Evolutionary conservation across 1,284 basidiomycete genomes (phyloP).

Genomic region (Moniliella sp.): DNA sequence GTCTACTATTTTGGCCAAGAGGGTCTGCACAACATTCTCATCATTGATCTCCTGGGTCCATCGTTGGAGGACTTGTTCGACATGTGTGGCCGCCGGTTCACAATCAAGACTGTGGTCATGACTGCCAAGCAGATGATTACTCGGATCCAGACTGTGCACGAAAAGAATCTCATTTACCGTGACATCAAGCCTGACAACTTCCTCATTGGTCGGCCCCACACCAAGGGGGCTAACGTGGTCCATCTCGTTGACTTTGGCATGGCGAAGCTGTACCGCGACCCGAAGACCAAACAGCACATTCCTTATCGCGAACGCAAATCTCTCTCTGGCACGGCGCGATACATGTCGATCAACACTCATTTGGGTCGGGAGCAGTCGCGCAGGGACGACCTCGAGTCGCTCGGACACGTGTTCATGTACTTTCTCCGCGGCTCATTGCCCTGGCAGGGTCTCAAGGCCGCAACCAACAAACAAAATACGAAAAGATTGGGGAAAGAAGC

Average conservation of each 20-base stretch:
- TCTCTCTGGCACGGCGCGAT: slow-evolving; percentile 5
- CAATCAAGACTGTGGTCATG: slow-evolving; percentile 2
- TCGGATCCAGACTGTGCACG: slow-evolving; percentile 1
- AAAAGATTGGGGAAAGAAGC: slow-evolving; percentile 98
- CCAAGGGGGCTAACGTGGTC: slow-evolving; percentile 1
- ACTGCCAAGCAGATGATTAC: slow-evolving; percentile 2
- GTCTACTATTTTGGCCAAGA: slow-evolving; percentile 2
- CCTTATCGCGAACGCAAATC: slow-evolving; percentile 3
- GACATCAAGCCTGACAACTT: slow-evolving; percentile 3
- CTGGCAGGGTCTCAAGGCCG: slow-evolving; percentile 93
- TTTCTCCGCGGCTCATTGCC: slow-evolving; percentile 85
- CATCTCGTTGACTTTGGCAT: slow-evolving; percentile 2
- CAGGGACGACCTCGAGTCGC: slow-evolving; percentile 81
- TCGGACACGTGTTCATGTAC: slow-evolving; percentile 93
- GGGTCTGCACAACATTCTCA: slow-evolving; percentile 2
- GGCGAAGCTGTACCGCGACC: slow-evolving; percentile 2
- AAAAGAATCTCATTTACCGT: slow-evolving; percentile 2
- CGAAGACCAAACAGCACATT: slow-evolving; percentile 4
- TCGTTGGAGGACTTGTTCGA: slow-evolving; percentile 2
- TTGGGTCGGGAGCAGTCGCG: slow-evolving; percentile 54
- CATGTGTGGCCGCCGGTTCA: slow-evolving; percentile 1
- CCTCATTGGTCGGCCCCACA: slow-evolving; percentile 2
- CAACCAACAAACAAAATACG: slow-evolving; percentile 84
- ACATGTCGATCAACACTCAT: slow-evolving; percentile 6
- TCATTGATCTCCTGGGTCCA: slow-evolving; percentile 1